Evolutionary conservation across 345 rosid genomes (phyloP).

Genomic region (Citrus unshiu): DNA sequence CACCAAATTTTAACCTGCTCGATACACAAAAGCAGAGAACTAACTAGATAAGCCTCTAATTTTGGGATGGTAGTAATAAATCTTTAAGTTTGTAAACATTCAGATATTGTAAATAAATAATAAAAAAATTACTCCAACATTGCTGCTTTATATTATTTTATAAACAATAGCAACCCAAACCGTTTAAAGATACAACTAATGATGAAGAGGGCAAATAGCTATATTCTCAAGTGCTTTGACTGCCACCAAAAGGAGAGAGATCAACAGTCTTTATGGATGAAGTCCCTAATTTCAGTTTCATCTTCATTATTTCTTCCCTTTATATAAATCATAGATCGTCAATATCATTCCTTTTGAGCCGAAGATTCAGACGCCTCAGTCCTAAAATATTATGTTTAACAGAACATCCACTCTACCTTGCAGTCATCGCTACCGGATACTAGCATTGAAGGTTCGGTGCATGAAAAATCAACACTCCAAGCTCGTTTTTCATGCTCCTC

Average conservation of each 20-base stretch:
- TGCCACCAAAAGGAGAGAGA: neutral
- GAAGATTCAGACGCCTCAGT: neutral
- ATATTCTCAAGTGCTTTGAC: neutral
- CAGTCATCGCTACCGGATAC: constrained; percentile 65
- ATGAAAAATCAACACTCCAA: constrained; percentile 68
- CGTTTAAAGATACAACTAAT: neutral
- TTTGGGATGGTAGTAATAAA: neutral
- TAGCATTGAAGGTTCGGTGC: constrained; percentile 57
- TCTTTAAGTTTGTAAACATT: neutral
- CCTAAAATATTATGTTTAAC: neutral
- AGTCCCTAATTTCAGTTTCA: neutral
- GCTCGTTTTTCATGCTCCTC: constrained; percentile 67
- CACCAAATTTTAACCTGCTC: constrained; percentile 68
- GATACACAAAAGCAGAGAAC: constrained; percentile 8
- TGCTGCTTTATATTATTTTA: neutral
- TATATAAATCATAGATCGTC: neutral
- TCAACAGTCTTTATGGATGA: neutral
- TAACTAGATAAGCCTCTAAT: neutral
- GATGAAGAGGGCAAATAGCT: neutral
- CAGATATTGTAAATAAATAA: neutral
- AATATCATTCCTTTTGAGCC: neutral
- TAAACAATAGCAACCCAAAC: neutral
- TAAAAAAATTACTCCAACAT: neutral
- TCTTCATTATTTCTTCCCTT: no score
- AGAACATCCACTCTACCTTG: constrained; percentile 36